These are phyloP conservation scores for Plenodomus biglobosus DNA, from an alignment of 2,329 filamentous ascomycete species.

Conservation along the genomic window DNA sequence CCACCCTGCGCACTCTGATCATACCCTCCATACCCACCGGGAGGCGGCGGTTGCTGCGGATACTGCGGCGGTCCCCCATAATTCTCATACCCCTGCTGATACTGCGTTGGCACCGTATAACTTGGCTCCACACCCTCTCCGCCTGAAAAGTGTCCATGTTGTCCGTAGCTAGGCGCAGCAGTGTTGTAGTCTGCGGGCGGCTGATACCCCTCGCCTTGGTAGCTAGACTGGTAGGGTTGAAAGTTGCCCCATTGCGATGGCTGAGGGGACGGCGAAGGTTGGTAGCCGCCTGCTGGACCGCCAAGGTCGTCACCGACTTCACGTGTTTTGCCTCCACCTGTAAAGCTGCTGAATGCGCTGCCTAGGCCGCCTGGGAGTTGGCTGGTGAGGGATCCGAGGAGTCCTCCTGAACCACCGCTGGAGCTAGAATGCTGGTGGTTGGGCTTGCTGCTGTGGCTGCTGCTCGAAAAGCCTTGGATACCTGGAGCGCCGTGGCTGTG, in stretches of 20 bases:
- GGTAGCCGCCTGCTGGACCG: conserved; percentile 10
- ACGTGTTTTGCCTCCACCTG: conserved; percentile 22
- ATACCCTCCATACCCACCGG: conserved; percentile 26
- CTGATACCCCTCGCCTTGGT: conserved; percentile 34
- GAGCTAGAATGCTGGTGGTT: conserved; percentile 8
- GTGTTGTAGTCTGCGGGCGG: conserved; percentile 32
- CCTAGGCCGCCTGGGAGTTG: conserved; percentile 25
- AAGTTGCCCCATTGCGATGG: conserved; percentile 35
- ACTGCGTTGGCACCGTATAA: conserved; percentile 39
- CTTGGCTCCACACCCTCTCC: conserved; percentile 38
- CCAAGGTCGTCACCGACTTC: conserved; percentile 22
- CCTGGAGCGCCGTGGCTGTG: conserved; percentile 34
- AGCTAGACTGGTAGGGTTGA: conserved; percentile 41
- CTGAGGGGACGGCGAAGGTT: conserved; percentile 27
- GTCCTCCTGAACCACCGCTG: conserved; percentile 19
- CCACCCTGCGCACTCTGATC: conserved; percentile 16
- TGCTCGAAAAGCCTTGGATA: conserved; percentile 23
- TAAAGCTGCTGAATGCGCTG: conserved; percentile 18
- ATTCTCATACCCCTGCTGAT: conserved; percentile 43
- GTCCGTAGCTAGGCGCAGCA: conserved; percentile 25
- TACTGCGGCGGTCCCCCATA: conserved; percentile 11
- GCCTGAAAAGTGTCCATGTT: conserved; percentile 34
- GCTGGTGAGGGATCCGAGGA: conserved; percentile 26
- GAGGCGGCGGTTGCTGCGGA: conserved; percentile 8
- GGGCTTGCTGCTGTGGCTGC: conserved; percentile 20